Percentiles rank a stretch among this genome's conserved stretches.
These are phyloP conservation scores for Flaveria bidentis DNA, from an alignment of 129 eudicot genomes.

Conservation along the genomic window DNA sequence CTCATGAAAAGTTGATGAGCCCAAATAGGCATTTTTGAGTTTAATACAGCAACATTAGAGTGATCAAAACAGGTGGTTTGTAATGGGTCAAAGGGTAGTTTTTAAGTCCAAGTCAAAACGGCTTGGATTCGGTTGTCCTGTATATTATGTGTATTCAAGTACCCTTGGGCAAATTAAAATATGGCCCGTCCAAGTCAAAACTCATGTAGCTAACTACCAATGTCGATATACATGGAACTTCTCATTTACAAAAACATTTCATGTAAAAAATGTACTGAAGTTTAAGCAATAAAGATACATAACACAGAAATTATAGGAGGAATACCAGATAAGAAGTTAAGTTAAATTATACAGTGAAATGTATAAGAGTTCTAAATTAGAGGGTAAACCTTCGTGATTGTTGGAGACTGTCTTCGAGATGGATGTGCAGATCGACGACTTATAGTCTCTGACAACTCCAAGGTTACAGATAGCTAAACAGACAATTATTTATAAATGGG, in stretches of 20 bases:
- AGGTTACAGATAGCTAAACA: constrained; percentile 77
- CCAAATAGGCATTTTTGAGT: not conserved
- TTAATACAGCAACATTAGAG: not conserved
- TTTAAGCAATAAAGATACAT: too few species aligned
- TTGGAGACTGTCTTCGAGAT: constrained; percentile 89
- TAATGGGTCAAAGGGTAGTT: not conserved
- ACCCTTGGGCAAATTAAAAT: not conserved
- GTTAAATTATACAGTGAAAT: not conserved
- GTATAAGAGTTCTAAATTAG: constrained; percentile 19
- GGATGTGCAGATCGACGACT: constrained; percentile 80
- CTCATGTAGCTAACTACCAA: constrained; percentile 14
- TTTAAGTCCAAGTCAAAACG: not conserved
- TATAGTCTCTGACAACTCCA: constrained; percentile 91
- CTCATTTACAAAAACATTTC: not conserved
- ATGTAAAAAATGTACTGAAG: too few species aligned
- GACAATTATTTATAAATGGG: not conserved
- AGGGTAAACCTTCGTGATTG: constrained; percentile 75
- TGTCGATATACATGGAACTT: constrained; percentile 7
- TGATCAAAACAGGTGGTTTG: not conserved
- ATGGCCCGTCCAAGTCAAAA: not conserved
- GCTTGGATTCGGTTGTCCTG: not conserved
- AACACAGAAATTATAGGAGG: too few species aligned
- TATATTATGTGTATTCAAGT: not conserved
- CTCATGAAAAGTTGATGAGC: not conserved
- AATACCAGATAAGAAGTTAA: constrained; percentile 5